Base-by-base conservation (phyloP, 2,329 filamentous ascomycete species). In the Rosellinia necatrix region DNA sequence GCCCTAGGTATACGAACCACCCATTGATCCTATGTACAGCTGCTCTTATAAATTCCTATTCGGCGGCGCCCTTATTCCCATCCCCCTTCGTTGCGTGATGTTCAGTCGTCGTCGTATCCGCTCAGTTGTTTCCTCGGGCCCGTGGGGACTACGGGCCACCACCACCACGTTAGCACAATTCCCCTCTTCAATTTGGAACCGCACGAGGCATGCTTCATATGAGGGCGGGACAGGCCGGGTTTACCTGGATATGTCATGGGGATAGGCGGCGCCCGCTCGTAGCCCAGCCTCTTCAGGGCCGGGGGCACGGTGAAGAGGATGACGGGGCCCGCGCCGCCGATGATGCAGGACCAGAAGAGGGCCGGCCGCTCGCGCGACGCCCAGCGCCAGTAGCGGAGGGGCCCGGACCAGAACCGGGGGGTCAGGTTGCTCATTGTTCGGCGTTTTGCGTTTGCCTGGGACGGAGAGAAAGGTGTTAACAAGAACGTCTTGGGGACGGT, bases 191-290 rank as follows among this genome's bases (percentile, higher is more conserved):
- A n/a, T n/a, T n/a, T n/a, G n/a, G n/a, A n/a, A n/a, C n/a, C n/a
- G n/a, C n/a, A n/a, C n/a, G n/a, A n/a, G n/a, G n/a, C n/a, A n/a
- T 35, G 6, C 15, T 15, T 22, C 91, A 73, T 84, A n/a, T n/a
- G n/a, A n/a, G n/a, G n/a, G n/a, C n/a, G n/a, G n/a, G n/a, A n/a
- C n/a, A n/a, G n/a, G n/a, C n/a, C n/a, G n/a, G n/a, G n/a, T n/a
- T n/a, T n/a, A 97, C 93, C 84, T 58, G 94, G 94, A 80, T 97
- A 99, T 72, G 92, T 96, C 74, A 92, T 77, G 27, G 94, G 94
- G 63, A 97, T 86, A 54, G 80, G 83, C 62, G 84, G 78, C 61
- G 88, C 83, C 66, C 86, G 82, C 66, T 86, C 77, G 72, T 96
- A 91, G 66, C 92, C 92, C 54, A 96, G 74, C 62, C 78, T 80